Evolutionary conservation across 116 monocot species (phyloP).

Genomic region (Dioscorea cayenensis): DNA sequence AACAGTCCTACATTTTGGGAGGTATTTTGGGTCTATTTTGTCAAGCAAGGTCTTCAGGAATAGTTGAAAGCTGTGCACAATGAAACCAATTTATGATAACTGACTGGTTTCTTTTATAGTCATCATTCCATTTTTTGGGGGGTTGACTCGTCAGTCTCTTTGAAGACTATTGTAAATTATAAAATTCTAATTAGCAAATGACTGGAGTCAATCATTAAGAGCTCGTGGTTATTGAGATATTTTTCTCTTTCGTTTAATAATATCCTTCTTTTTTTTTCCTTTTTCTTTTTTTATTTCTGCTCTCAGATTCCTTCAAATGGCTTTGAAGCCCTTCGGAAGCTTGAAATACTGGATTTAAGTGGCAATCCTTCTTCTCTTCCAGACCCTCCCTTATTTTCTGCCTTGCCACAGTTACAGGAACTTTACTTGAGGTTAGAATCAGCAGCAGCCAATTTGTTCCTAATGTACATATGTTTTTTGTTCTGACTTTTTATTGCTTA

Average conservation of each 20-base stretch:
- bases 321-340: constrained; percentile 45
- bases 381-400: constrained; percentile 45
- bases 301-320: constrained; percentile 66
- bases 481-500: constrained; percentile 28
- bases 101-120: background rate
- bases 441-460: background rate
- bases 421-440: constrained; percentile 70
- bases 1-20: too few relatives aligned
- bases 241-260: background rate
- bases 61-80: too few relatives aligned
- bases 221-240: too few relatives aligned
- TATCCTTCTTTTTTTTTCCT: background rate
- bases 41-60: too few relatives aligned
- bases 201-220: too few relatives aligned
- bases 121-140: background rate
- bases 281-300: background rate
- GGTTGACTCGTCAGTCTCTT: background rate
- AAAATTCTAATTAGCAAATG: too few relatives aligned
- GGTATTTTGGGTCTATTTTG: too few relatives aligned
- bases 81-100: background rate
- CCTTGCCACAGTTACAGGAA: constrained; percentile 59
- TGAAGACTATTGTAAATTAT: background rate
- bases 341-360: constrained; percentile 87
- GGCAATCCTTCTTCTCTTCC: constrained; percentile 51
- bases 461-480: background rate